A percentile compares a stretch with the other conserved stretches of the same genome.
Conservation (phyloP, 2,329 filamentous ascomycete genomes). For the Pleurostoma richardsiae region DNA sequence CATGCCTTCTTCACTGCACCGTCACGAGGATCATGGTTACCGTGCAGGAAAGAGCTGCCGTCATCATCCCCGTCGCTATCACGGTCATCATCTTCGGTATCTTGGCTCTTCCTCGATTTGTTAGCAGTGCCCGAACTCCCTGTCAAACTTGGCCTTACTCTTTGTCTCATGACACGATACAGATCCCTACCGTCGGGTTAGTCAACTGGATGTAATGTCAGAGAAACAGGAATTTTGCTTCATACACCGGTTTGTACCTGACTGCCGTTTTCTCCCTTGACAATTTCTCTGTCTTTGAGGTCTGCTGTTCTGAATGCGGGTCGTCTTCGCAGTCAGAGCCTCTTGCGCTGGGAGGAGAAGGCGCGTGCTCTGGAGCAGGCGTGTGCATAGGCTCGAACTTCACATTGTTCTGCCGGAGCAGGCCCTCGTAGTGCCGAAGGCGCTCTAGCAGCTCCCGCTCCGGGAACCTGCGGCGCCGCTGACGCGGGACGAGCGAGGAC, state of each 20-base stretch:
- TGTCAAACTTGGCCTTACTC: too few species aligned
- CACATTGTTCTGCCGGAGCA: conserved; percentile 51
- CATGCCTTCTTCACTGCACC: conserved; percentile 29
- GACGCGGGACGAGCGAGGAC: conserved; percentile 30
- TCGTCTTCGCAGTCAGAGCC: neutral
- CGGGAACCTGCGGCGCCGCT: conserved; percentile 37
- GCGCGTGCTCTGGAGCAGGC: neutral
- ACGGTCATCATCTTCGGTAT: neutral
- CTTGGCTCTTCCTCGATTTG: too few species aligned
- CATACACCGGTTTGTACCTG: neutral
- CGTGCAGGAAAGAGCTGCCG: conserved; percentile 8
- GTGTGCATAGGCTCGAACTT: conserved; percentile 41
- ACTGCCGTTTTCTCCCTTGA: neutral
- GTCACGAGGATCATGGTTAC: conserved; percentile 22
- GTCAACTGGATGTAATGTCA: too few species aligned
- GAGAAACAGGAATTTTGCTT: too few species aligned
- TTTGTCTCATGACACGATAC: too few species aligned
- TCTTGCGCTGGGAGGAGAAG: conserved; percentile 7
- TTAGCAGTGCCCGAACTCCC: too few species aligned
- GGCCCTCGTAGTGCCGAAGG: conserved; percentile 48
- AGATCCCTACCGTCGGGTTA: too few species aligned
- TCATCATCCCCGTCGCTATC: conserved; percentile 15
- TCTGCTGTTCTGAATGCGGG: neutral
- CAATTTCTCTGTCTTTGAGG: too few species aligned
- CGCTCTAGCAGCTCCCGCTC: conserved; percentile 55